phyloP scores from a whole-genome alignment of 2,329 filamentous ascomycete species.

The Ceratocystis papillata region DNA sequence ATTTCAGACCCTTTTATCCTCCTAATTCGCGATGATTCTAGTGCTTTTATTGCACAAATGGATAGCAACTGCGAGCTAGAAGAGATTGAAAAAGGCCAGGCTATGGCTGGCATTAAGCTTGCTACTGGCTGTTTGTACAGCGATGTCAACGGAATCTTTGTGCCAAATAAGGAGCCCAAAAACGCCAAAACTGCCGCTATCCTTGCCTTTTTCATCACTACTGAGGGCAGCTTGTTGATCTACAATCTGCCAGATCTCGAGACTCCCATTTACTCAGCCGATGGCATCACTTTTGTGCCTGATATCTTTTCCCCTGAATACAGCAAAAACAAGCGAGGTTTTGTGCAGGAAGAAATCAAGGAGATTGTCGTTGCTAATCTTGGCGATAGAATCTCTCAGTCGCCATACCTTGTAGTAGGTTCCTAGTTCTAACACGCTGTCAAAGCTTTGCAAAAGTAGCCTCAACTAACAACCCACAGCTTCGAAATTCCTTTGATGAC shows the following conservation, averaged over 20 bases:
- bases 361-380: slow-evolving; percentile 79
- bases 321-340: slow-evolving; percentile 54
- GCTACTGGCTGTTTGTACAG: slow-evolving; percentile 71
- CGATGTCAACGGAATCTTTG: slow-evolving; percentile 50
- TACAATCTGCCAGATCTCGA: slow-evolving; percentile 65
- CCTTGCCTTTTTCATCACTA: slow-evolving; percentile 66
- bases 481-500: slow-evolving; percentile 71
- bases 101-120: slow-evolving; percentile 58
- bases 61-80: slow-evolving; percentile 72
- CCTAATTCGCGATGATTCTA: slow-evolving; percentile 72
- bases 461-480: slow-evolving; percentile 35
- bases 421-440: background rate
- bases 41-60: slow-evolving; percentile 66
- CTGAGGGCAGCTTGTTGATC: slow-evolving; percentile 63
- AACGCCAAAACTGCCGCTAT: slow-evolving; percentile 38
- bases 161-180: slow-evolving; percentile 36
- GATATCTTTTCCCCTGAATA: slow-evolving; percentile 64
- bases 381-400: slow-evolving; percentile 58
- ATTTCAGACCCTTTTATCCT: slow-evolving; percentile 80
- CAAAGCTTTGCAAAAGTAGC: background rate
- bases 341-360: slow-evolving; percentile 59
- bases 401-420: slow-evolving; percentile 72
- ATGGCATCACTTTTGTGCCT: slow-evolving; percentile 67
- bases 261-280: slow-evolving; percentile 60
- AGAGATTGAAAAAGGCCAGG: slow-evolving; percentile 57